Evolutionary conservation across 192 early-diverging fungal genomes (phyloP).

Genomic region (Coemansia asiatica): DNA sequence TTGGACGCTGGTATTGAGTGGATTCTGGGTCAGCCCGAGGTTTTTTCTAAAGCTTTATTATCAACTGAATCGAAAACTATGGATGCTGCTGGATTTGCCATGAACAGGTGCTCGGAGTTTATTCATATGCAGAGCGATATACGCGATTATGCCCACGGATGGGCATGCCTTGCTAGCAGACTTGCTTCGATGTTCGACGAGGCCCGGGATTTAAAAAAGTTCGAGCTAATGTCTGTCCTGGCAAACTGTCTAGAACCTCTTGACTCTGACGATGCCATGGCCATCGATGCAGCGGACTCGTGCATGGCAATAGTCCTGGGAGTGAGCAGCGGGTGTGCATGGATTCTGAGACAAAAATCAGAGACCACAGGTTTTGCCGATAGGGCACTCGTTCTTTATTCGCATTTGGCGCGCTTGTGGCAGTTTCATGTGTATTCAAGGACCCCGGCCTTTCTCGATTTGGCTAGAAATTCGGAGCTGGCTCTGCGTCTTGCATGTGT

Average conservation of each 20-base stretch:
- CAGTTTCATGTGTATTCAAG: slow-evolving; percentile 21
- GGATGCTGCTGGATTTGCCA: slow-evolving; percentile 27
- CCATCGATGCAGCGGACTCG: background rate
- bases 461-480: slow-evolving; percentile 23
- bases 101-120: slow-evolving; percentile 29
- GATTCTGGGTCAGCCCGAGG: slow-evolving; percentile 13
- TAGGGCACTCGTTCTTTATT: slow-evolving; percentile 41
- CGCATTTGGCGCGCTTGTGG: slow-evolving; percentile 45
- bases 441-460: background rate
- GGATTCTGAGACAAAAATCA: slow-evolving; percentile 32
- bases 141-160: slow-evolving; percentile 9
- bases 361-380: slow-evolving; percentile 30
- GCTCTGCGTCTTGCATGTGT: slow-evolving; percentile 36
- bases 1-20: slow-evolving; percentile 18
- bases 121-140: slow-evolving; percentile 3
- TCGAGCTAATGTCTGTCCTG: slow-evolving; percentile 31
- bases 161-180: slow-evolving; percentile 9
- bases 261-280: slow-evolving; percentile 12
- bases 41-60: slow-evolving; percentile 8
- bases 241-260: slow-evolving; percentile 40
- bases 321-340: slow-evolving; percentile 29
- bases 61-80: background rate
- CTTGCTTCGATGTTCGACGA: slow-evolving; percentile 12
- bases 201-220: slow-evolving; percentile 12
- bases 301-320: slow-evolving; percentile 11